Evolutionary conservation across 768 basidiomycete genomes (phyloP), one percentile per base, ranked within the genome.

Genomic region (Suillus brevipes): DNA sequence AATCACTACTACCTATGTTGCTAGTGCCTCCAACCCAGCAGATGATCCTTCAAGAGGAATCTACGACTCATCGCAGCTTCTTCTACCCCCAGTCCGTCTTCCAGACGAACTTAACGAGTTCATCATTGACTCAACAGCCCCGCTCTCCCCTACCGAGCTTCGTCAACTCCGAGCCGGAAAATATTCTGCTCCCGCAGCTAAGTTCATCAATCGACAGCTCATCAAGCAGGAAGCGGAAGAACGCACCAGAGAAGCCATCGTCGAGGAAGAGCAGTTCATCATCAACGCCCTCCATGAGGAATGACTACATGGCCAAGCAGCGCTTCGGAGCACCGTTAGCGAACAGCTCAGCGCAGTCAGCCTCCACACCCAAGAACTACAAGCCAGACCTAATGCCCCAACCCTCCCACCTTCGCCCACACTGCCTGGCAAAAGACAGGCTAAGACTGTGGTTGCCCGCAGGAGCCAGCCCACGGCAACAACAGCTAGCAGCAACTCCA

Each of bases 11-110:
- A 34, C 18, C 0, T 66, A 62, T 6, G 6, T 67, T 12, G 6
- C 28, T 1, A 61, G 60, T 18, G 65, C 31, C 1, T 4, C 7
- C 23, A 68, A 68, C n/a, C 65, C 67, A 7, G 56, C 61, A 23
- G 65, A 68, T n/a, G 4, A 13, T 0, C 67, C 57, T 9, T 68
- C 65, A 9, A n/a, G 65, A 23, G 67, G 67, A 31, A 56, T 60
- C 34, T 34, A 18, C 1, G 5, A 14, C 5, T 25, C 28, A 3
- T 1, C 6, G 1, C 1, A 45, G 7, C 20, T 68, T 45, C 65
- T 68, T 8, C 67, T 71, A n/a, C 70, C 70, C 4, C 59, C 43
- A 1, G 64, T 71, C 45, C 6, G 1, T 8, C 56, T 70, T 18
- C 67, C 67, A 7, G 0, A 6, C 1, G 16, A 52, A 1, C 28